Evolutionary conservation across 768 basidiomycete genomes (phyloP), one percentile per base, ranked within the genome.

Genomic region (Lanmaoa pseudosensibilis): DNA sequence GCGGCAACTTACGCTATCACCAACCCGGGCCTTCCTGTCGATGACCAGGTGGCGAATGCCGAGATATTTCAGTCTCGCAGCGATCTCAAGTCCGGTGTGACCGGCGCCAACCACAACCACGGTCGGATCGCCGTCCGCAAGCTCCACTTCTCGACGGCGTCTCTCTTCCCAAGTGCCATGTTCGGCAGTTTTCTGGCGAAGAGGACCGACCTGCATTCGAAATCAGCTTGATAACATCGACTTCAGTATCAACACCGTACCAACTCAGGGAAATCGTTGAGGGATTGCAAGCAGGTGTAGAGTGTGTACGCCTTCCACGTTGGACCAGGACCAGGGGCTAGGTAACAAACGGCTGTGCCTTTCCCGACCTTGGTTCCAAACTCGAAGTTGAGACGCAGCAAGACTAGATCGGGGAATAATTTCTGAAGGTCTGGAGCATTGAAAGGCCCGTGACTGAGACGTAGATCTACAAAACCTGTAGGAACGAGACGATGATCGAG

Each of bases 61-160:
- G 25, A 89, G 72, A 40, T 75, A 75, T 62, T 85, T 85, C 52
- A 92, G 72, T n/a, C 86, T 76, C 2, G 86, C 86, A 0, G 88
- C 87, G 2, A 83, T 65, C 39, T 78, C 81, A 30, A 93, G 70
- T 2, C 88, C 90, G 58, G 79, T 80, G 54, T 90, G 89, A 0
- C 86, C 87, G 0, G 78, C 86, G 12, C 86, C 85, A 19, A 88
- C 72, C 23, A 89, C 73, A 30, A 90, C 66, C 11, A 87, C 88
- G 2, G 76, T 77, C 0, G 86, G 86, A 37, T 79, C 76, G 8
- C 60, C 65, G n/a, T 77, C 78, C 33, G 68, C 70, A 60, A 85
- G 85, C 32, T 78, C 77, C 10, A 64, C 51, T 54, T 81, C 78
- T 33, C 65, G 65, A 39, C 69, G 69, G 33, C 84, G 75, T 30